Conservation (phyloP, 1,284 basidiomycete genomes). For the Boletus mariae region DNA sequence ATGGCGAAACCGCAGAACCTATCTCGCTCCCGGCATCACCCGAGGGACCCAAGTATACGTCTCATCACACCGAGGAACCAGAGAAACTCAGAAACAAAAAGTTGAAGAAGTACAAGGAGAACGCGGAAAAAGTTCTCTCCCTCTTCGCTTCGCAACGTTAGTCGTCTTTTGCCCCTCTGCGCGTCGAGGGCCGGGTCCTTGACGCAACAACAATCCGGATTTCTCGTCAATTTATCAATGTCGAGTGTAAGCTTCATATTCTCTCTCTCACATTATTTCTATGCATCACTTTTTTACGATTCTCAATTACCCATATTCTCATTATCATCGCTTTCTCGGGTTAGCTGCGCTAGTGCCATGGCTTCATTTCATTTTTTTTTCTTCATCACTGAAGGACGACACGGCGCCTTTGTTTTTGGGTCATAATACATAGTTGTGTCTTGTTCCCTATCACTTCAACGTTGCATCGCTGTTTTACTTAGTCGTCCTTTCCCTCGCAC, state of each 20-base stretch:
- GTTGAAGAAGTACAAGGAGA: slow-evolving; percentile 78
- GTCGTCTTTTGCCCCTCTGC: neutral
- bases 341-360: slow-evolving; percentile 23
- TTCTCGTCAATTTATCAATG: slow-evolving; percentile 18
- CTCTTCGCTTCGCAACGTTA: slow-evolving; percentile 62
- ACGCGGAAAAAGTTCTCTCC: slow-evolving; percentile 76
- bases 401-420: slow-evolving; percentile 18
- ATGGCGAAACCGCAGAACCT: slow-evolving; percentile 41
- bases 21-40: slow-evolving; percentile 23
- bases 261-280: slow-evolving; percentile 26
- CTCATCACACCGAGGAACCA: slow-evolving; percentile 37
- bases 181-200: slow-evolving; percentile 27
- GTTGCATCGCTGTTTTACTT: slow-evolving; percentile 32
- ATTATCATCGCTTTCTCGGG: slow-evolving; percentile 14
- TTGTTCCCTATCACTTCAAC: slow-evolving; percentile 26
- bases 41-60: slow-evolving; percentile 34
- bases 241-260: slow-evolving; percentile 20
- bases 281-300: slow-evolving; percentile 25
- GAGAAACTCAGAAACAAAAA: slow-evolving; percentile 66
- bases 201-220: slow-evolving; percentile 13
- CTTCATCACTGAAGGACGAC: slow-evolving; percentile 26
- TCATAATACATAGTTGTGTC: slow-evolving; percentile 29
- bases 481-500: slow-evolving; percentile 12
- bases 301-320: slow-evolving; percentile 17
- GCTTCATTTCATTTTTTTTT: neutral